phyloP scores from a whole-genome alignment of 2,329 filamentous ascomycete species.

The Elsinoe arachidis region DNA sequence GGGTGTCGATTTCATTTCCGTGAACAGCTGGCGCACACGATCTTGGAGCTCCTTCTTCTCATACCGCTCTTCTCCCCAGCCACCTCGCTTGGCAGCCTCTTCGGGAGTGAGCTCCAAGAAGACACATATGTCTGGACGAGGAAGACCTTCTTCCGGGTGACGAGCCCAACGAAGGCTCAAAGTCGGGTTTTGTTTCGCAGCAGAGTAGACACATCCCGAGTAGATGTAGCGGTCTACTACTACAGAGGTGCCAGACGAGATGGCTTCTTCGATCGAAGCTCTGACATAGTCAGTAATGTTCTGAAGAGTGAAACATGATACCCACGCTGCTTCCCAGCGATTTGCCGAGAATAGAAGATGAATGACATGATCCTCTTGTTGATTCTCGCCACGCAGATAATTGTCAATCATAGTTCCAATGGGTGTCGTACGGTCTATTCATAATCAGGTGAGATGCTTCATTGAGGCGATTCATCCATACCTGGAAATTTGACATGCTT shows the following conservation, averaged over 20 bases:
- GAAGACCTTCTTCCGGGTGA: conserved; percentile 74
- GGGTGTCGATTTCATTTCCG: conserved; percentile 39
- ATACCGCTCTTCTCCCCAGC: conserved; percentile 82
- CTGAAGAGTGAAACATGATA: not conserved
- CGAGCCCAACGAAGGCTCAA: conserved; percentile 73
- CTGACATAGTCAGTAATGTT: conserved; percentile 19
- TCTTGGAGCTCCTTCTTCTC: conserved; percentile 77
- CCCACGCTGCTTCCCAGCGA: conserved; percentile 62
- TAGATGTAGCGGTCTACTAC: conserved; percentile 93
- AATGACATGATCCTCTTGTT: conserved; percentile 80
- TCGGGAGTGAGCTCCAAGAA: conserved; percentile 76
- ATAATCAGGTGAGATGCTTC: not conserved
- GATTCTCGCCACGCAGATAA: conserved; percentile 64
- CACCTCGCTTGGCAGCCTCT: conserved; percentile 66
- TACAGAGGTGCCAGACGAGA: conserved; percentile 62
- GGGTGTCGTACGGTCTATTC: conserved; percentile 65
- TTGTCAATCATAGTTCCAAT: conserved; percentile 81
- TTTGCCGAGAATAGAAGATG: conserved; percentile 88
- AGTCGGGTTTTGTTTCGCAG: conserved; percentile 68
- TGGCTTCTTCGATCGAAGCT: conserved; percentile 30
- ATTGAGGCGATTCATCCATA: conserved; percentile 26
- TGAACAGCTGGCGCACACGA: conserved; percentile 67
- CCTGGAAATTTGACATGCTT: conserved; percentile 59
- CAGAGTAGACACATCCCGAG: conserved; percentile 86
- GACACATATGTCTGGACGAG: conserved; percentile 75